Conservation (phyloP, 306 rosid genomes). For the Citrullus amarus region DNA sequence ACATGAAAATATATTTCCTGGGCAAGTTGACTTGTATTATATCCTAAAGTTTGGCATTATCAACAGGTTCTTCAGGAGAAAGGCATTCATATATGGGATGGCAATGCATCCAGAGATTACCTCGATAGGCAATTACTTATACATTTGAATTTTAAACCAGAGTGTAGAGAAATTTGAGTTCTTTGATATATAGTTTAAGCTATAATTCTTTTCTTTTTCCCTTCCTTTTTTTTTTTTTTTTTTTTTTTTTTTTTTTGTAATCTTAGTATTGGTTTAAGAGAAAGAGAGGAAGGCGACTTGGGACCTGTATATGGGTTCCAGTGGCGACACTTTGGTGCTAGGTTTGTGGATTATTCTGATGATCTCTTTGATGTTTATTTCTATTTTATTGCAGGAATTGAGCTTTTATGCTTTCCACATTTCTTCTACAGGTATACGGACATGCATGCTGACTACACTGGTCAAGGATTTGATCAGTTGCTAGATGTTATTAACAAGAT, state of each 20-base stretch:
- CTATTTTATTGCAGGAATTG: neutral
- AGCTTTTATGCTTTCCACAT: neutral
- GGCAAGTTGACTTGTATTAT: neutral
- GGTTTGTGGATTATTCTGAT: constrained; percentile 32
- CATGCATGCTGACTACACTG: constrained; percentile 85
- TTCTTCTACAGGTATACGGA: constrained; percentile 59
- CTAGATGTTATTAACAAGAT: constrained; percentile 78
- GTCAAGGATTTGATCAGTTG: constrained; percentile 92
- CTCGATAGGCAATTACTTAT: constrained; percentile 67
- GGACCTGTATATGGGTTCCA: constrained; percentile 98
- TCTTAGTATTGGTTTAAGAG: constrained; percentile 70
- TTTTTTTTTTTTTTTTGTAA: neutral
- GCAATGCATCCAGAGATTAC: constrained; percentile 90
- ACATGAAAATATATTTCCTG: neutral
- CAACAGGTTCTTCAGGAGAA: constrained; percentile 83
- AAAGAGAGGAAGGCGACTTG: constrained; percentile 87
- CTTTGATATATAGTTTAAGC: constrained; percentile 11
- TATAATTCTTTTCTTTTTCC: constrained; percentile 2
- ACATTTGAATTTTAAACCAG: neutral
- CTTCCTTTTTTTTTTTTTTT: neutral
- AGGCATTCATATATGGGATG: constrained; percentile 89
- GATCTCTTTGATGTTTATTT: neutral
- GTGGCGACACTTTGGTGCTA: constrained; percentile 98
- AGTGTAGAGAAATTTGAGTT: neutral
- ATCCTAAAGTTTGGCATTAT: constrained; percentile 12